Evolutionary conservation across 345 rosid genomes (phyloP), one percentile per base, ranked within the genome.

Genomic region (Citrus australasica): DNA sequence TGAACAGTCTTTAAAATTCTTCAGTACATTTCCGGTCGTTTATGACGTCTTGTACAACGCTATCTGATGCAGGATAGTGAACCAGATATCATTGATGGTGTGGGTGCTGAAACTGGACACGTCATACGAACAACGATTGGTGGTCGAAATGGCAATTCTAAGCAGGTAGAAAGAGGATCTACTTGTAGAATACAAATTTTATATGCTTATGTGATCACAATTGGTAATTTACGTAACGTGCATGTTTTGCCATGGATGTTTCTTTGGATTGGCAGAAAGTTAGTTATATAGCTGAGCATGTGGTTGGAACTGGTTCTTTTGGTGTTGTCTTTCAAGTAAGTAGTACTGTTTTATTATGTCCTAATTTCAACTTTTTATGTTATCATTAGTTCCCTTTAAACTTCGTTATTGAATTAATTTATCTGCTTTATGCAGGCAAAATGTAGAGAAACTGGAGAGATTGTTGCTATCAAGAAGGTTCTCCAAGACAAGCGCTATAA

Each of bases 401-500:
- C 69, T 84, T 28, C 7, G 40, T 71, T 66, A 4, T 10, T 69
- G 78, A 75, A 75, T 65, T 59, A 35, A 60, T 73, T 79, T 67
- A 80, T 79, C 74, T 84, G 67, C 76, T 74, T 75, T 69, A 33
- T 76, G 83, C 88, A 96, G 99, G 99, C 99, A 24, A 96, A 94
- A 86, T 96, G 98, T 80, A 83, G 93, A 78, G 99, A 96, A 91
- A 92, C 97, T 24, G 99, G 97, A 75, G 99, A 94, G 79, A 85
- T 88, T 67, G 94, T 96, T 73, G 98, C 99, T 73, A 96, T 96
- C 71, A 96, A 96, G 90, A 96, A 96, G 90, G 99, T 96, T 80
- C 92, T 96, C 64, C 97, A 96, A 79, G 99, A 96, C 84, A 96
- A 91, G 84, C 91, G 98, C 77, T 96, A 96, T 85, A 96, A 96